These are phyloP conservation scores for Symbiodinium natans DNA, from an alignment of 73 alveolate genomes.

Conservation along the genomic window DNA sequence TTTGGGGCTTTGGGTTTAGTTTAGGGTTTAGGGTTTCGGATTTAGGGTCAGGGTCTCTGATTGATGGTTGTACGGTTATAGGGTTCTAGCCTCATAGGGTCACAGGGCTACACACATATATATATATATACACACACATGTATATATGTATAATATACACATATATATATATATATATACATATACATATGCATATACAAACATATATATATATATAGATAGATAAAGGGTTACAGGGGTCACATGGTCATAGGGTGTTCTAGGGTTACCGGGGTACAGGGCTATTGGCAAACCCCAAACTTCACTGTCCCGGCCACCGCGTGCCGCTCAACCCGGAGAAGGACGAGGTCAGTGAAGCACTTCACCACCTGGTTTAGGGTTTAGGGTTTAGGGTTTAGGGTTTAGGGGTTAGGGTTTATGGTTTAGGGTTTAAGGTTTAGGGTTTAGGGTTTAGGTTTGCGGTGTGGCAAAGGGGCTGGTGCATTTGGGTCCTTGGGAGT, in stretches of 20 bases:
- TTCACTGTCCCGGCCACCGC: constrained; percentile 14
- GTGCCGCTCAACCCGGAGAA: constrained; percentile 69
- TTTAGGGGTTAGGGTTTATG: background rate
- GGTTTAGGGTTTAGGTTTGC: background rate
- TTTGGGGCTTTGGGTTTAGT: background rate
- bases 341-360: constrained; percentile 66
- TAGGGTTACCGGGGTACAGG: no score
- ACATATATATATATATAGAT: no score
- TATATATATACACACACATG: no score
- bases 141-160: no score
- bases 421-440: background rate
- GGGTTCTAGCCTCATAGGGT: background rate
- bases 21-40: background rate
- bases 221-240: no score
- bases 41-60: background rate
- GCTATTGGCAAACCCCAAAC: no score
- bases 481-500: background rate
- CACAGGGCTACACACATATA: no score
- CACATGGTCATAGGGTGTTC: no score
- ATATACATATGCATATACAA: no score
- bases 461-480: background rate
- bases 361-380: constrained; percentile 9
- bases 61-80: background rate
- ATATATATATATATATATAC: no score
- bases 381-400: background rate